A percentile compares a stretch with the other conserved stretches of the same genome.
phyloP scores from a whole-genome alignment of 2,329 filamentous ascomycete genomes.

The Diaporthe aspalathi region DNA sequence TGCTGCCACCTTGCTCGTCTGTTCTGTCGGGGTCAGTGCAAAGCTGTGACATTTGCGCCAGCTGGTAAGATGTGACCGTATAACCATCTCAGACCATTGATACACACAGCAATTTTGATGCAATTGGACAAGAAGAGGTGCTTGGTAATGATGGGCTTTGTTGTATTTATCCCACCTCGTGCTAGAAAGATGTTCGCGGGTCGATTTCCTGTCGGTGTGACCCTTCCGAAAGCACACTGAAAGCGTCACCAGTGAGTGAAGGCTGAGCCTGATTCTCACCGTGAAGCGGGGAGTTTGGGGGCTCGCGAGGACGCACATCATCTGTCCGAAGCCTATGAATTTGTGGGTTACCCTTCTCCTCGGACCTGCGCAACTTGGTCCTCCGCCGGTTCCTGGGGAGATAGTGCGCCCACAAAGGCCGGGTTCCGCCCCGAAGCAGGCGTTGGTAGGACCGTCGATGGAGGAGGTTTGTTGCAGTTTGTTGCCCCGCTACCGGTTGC shows the following conservation, averaged over 20 bases:
- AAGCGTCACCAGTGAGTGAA: neutral
- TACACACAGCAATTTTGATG: neutral
- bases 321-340: neutral
- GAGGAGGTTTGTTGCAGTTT: neutral
- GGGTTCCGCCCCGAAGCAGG: slow-evolving; percentile 5
- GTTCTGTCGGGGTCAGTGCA: neutral
- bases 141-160: neutral
- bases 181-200: slow-evolving; percentile 3
- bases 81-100: neutral
- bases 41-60: neutral
- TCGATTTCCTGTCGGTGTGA: neutral
- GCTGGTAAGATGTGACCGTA: slow-evolving; percentile 1
- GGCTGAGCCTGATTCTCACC: neutral
- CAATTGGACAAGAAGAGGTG: neutral
- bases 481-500: neutral
- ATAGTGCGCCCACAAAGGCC: slow-evolving; percentile 22
- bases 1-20: neutral
- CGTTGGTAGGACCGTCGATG: slow-evolving; percentile 7
- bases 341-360: neutral
- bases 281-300: no score
- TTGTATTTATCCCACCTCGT: slow-evolving; percentile 7
- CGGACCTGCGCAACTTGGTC: slow-evolving; percentile 4
- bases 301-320: neutral
- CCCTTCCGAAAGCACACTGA: neutral
- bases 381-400: slow-evolving; percentile 3